Evolutionary conservation across 2,329 filamentous ascomycete species (phyloP).

Genomic region (Plectosphaerella cucumerina): DNA sequence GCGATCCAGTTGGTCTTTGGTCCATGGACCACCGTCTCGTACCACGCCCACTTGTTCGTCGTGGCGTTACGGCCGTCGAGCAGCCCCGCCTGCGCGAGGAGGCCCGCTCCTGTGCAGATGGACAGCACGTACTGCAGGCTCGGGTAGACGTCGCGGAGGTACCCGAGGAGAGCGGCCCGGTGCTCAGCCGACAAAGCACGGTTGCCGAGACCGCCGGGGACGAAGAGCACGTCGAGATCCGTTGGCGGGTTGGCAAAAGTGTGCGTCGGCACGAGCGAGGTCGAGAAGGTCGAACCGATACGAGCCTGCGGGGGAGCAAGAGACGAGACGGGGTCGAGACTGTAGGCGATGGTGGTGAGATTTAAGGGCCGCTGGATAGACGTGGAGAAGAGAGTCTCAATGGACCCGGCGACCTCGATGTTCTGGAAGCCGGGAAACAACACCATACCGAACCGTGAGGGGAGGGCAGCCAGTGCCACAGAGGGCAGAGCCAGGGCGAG

Average conservation of each 20-base stretch:
- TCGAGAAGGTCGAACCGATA: conserved; percentile 8
- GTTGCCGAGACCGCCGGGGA: conserved; percentile 50
- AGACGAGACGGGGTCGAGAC: conserved; percentile 21
- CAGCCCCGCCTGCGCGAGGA: conserved; percentile 51
- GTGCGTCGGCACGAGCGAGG: conserved; percentile 18
- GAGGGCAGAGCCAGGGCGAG: no score
- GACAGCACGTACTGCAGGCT: conserved; percentile 45
- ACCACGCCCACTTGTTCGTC: conserved; percentile 51
- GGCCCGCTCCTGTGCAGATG: conserved; percentile 53
- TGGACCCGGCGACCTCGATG: conserved; percentile 31
- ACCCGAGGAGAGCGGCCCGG: conserved; percentile 24
- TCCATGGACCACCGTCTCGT: conserved; percentile 30
- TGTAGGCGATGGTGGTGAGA: conserved; percentile 12
- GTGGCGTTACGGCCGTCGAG: conserved; percentile 51
- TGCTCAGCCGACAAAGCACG: conserved; percentile 15
- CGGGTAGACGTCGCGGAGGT: conserved; percentile 29
- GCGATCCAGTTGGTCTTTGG: conserved; percentile 45
- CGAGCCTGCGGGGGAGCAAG: neutral
- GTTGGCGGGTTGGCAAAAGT: conserved; percentile 40
- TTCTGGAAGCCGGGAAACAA: conserved; percentile 31
- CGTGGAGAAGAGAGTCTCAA: conserved; percentile 27
- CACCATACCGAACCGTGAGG: conserved; percentile 21
- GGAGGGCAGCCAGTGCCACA: neutral
- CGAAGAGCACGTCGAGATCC: conserved; percentile 48
- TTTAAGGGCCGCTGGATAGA: conserved; percentile 8